Evolutionary conservation across 1,284 basidiomycete species (phyloP), one percentile per base, ranked within the genome.

Genomic region (Lentinula novae-zelandiae): DNA sequence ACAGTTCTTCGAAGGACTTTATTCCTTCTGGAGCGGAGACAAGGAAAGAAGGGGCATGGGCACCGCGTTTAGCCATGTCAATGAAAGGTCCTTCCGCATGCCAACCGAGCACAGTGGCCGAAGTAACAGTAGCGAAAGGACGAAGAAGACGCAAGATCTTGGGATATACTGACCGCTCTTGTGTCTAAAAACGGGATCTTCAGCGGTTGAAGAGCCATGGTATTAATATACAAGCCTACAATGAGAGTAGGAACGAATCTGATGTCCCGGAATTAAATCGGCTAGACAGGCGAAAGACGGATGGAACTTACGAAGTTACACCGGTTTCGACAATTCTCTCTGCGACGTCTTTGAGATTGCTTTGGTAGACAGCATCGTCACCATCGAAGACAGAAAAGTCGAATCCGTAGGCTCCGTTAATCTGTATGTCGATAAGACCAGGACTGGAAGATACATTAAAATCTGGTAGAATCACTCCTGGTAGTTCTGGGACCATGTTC

Each of bases 31-130:
- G 74, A 1, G 91, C 92, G 20, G 82, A 71, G 8, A 87, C 75
- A 20, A 95, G 83, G 68, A 88, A 86, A 3, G 86, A 78, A 3
- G 85, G 83, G 2, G 86, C 81, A 71, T 96, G 93, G 0, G 91
- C 91, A 5, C 93, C 93, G 59, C 90, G 86, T 70, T 93, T 92
- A 48, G 82, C 84, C 62, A 82, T 75, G 62, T 87, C 88, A 46
- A 96, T 81, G 77, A 95, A 96, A 0, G 94, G 94, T 0, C 94
- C 94, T 73, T 96, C 94, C 36, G 85, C 90, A 67, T 96, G 93
- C 85, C 90, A 96, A 15, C 93, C 93, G 15, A 96, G 82, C 2
- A 90, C 75, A 58, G 84, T 89, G 0, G 90, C 91, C 48, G 81
- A 87, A 56, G 67, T 78, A 3, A 77, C 76, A 50, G 82, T 82